Base-by-base conservation (phyloP, 2,329 filamentous ascomycete species). In the Trichophyton simii region DNA sequence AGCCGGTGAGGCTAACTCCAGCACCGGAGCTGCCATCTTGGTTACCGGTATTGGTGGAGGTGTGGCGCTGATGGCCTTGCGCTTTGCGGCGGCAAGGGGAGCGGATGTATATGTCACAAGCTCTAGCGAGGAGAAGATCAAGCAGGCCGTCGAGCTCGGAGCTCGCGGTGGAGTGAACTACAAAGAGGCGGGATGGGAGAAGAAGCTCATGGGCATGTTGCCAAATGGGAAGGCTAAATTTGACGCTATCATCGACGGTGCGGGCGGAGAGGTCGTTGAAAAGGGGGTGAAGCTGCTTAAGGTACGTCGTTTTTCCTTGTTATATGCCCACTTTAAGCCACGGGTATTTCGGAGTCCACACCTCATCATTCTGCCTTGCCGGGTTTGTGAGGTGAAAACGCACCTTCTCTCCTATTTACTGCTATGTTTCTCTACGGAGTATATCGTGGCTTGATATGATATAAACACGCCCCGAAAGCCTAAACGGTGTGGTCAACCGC, bases 11-110 rank as follows among this genome's bases (percentile, higher is more conserved):
- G 73, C 76, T 55, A 78, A 78, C 61, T 72, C 75, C 15, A 66
- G 70, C 3, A 67, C 72, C 0, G 89, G 89, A 1, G 77, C 82
- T 64, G 95, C 95, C 70, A 79, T 97, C 3, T 77, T 97, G 36
- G 76, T 97, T 48, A 96, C 92, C 3, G 92, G 92, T 0, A 95
- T 97, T 72, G 92, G 92, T 0, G 92, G 92, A 41, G 92, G 92
- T 50, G 92, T 96, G 0, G 92, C 92, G 38, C 77, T 96, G 61
- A 86, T 89, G 78, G 87, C 83, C 4, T 77, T 96, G 67, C 81
- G 89, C 72, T 95, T 95, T 74, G 91, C 84, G 9, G 84, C 86
- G 11, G 89, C 83, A 8, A 76, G 84, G 66, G 88, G 90, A 42
- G 83, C 86, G 68, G 84, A 86, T 71, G 87, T 92, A n/a, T 95